These are phyloP conservation scores for Alternaria hordeiaustralica DNA, from an alignment of 2,329 filamentous ascomycete genomes.

Conservation along the genomic window DNA sequence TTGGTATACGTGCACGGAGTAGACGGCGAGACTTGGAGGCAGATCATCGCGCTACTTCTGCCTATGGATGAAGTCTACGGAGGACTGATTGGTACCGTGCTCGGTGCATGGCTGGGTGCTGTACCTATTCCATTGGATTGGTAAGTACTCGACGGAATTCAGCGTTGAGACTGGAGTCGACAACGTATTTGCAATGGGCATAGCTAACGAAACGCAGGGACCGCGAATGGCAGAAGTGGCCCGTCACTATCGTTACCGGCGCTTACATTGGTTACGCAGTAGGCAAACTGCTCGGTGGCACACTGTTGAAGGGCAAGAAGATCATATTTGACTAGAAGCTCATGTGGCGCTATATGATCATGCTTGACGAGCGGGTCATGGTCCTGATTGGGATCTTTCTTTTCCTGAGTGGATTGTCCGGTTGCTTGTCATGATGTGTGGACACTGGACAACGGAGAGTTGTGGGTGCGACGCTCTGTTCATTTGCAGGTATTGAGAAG, in stretches of 20 bases:
- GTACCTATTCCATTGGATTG: slow-evolving; percentile 96
- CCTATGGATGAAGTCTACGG: slow-evolving; percentile 88
- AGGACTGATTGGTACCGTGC: slow-evolving; percentile 74
- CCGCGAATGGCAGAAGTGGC: slow-evolving; percentile 98
- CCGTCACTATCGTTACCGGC: slow-evolving; percentile 86
- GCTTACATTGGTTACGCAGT: slow-evolving; percentile 78
- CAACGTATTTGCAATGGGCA: background rate
- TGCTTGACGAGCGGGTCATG: slow-evolving; percentile 2
- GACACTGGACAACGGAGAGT: background rate
- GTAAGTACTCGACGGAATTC: slow-evolving; percentile 52
- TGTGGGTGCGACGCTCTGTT: background rate
- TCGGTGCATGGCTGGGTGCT: slow-evolving; percentile 92
- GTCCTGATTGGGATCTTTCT: background rate
- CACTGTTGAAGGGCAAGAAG: slow-evolving; percentile 54
- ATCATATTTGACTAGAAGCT: slow-evolving; percentile 51
- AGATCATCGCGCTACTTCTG: slow-evolving; percentile 70
- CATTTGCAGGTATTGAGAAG: background rate
- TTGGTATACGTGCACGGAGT: slow-evolving; percentile 87
- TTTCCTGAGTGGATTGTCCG: background rate
- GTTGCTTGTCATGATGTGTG: background rate
- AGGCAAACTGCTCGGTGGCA: slow-evolving; percentile 68
- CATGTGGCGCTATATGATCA: background rate
- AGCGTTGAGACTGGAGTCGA: background rate
- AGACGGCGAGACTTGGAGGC: slow-evolving; percentile 72
- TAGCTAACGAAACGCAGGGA: slow-evolving; percentile 61